Conservation (phyloP, 2,329 filamentous ascomycete species). For the Diaporthe nobilis region DNA sequence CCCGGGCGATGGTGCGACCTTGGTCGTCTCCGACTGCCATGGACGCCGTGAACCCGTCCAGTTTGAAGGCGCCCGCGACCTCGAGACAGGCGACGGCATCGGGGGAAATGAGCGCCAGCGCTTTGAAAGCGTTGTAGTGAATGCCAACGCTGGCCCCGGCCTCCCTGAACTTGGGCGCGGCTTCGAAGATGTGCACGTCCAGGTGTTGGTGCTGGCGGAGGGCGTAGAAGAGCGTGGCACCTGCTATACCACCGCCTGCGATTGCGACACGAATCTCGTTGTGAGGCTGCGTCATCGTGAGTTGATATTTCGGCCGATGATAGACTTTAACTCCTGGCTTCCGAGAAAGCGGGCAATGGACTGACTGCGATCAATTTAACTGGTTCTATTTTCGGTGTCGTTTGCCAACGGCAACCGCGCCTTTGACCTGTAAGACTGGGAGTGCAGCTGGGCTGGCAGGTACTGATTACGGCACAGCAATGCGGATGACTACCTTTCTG, state of each 20-base stretch:
- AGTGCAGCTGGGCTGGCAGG: no score
- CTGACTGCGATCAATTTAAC: not conserved
- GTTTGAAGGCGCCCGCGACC: slow-evolving; percentile 44
- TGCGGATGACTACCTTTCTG: not conserved
- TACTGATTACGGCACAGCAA: no score
- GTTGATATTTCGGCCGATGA: not conserved
- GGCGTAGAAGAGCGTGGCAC: slow-evolving; percentile 41
- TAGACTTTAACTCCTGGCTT: no score
- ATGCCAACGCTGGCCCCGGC: slow-evolving; percentile 45
- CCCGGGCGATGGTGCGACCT: slow-evolving; percentile 4
- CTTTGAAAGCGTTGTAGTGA: slow-evolving; percentile 44
- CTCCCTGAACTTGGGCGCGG: slow-evolving; percentile 43
- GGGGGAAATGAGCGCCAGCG: slow-evolving; percentile 44
- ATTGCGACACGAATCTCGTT: slow-evolving; percentile 34
- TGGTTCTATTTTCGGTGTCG: not conserved
- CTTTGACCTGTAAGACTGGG: not conserved
- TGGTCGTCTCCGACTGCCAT: slow-evolving; percentile 16
- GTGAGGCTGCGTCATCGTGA: not conserved
- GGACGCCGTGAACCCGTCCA: slow-evolving; percentile 14
- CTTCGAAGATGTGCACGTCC: slow-evolving; percentile 45
- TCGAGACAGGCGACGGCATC: slow-evolving; percentile 34
- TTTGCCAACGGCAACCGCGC: not conserved
- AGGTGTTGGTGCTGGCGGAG: slow-evolving; percentile 42
- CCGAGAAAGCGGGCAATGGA: not conserved
- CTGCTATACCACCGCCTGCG: slow-evolving; percentile 38